A percentile compares a stretch with the other conserved stretches of the same genome.
These are phyloP conservation scores for Ogataea nakhonphanomensis DNA, from an alignment of 805 yeast genomes.

Conservation along the genomic window DNA sequence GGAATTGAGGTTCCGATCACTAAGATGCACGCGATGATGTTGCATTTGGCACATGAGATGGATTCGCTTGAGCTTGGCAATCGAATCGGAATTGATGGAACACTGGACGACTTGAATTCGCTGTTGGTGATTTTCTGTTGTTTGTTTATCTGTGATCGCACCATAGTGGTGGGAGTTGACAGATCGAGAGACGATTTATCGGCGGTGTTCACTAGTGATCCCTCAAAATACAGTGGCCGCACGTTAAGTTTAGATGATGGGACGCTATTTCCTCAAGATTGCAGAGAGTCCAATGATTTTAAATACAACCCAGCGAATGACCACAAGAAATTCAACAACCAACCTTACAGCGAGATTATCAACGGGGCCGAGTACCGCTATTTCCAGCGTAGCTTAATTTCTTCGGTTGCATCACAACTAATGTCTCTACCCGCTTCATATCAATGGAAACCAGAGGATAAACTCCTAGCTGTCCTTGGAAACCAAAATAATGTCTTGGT, in stretches of 20 bases:
- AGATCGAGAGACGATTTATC: background rate
- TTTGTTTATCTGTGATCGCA: constrained; percentile 36
- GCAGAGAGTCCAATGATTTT: constrained; percentile 16
- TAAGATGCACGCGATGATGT: constrained; percentile 34
- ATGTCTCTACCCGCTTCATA: constrained; percentile 30
- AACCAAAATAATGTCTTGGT: constrained; percentile 29
- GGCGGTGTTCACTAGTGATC: background rate
- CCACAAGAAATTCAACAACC: constrained; percentile 24
- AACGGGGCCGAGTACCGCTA: constrained; percentile 25
- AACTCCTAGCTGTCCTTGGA: constrained; percentile 19
- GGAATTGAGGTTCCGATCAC: constrained; percentile 28
- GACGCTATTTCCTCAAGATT: constrained; percentile 2
- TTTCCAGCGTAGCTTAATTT: constrained; percentile 35
- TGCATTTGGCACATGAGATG: constrained; percentile 21
- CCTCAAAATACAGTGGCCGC: constrained; percentile 1
- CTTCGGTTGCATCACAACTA: constrained; percentile 34
- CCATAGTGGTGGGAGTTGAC: constrained; percentile 22
- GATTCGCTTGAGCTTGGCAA: constrained; percentile 26
- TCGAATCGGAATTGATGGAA: constrained; percentile 25
- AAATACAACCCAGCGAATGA: constrained; percentile 23
- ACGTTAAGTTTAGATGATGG: constrained; percentile 31
- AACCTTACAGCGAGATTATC: constrained; percentile 28
- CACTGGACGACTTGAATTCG: constrained; percentile 18
- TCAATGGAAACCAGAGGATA: constrained; percentile 28
- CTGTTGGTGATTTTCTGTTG: constrained; percentile 25